A percentile compares a stretch with the other conserved stretches of the same genome.
phyloP scores from a whole-genome alignment of 768 basidiomycete genomes.

The Kwoniella newhampshirensis region DNA sequence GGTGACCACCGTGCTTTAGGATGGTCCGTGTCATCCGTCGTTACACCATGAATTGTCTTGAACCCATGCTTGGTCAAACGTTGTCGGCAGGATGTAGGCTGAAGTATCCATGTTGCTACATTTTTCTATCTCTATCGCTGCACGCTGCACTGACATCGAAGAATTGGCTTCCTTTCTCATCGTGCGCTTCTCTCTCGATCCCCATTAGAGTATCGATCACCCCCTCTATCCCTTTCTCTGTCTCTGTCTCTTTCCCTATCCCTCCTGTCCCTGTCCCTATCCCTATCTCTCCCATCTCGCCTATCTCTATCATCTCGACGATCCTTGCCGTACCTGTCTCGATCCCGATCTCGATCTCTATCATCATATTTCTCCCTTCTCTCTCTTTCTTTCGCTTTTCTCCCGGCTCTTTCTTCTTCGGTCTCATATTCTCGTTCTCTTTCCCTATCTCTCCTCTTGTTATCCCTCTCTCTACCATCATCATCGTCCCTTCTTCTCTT shows the following conservation, averaged over 20 bases:
- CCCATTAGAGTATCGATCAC: too few relatives aligned
- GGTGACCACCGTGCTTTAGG: neutral
- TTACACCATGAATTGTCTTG: too few relatives aligned
- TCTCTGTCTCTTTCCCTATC: constrained; percentile 9
- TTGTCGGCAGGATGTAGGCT: too few relatives aligned
- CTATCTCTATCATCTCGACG: constrained; percentile 20
- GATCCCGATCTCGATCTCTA: constrained; percentile 18
- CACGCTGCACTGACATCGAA: too few relatives aligned
- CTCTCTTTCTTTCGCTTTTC: constrained; percentile 38
- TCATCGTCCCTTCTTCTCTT: constrained; percentile 25
- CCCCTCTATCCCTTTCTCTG: constrained; percentile 2
- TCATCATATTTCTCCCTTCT: constrained; percentile 19
- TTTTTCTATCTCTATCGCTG: too few relatives aligned
- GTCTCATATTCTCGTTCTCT: constrained; percentile 30
- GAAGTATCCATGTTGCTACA: too few relatives aligned
- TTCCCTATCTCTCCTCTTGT: constrained; percentile 14
- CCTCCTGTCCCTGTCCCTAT: too few relatives aligned
- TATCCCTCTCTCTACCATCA: constrained; percentile 9
- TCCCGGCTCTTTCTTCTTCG: constrained; percentile 28
- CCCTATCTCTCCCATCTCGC: constrained; percentile 18
- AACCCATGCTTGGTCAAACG: too few relatives aligned
- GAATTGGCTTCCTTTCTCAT: too few relatives aligned
- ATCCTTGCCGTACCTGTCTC: constrained; percentile 12
- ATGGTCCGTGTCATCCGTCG: too few relatives aligned
- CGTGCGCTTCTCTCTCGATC: too few relatives aligned